Base-by-base conservation (phyloP, 164 flowering plant species). In the Kingdonia uniflora region DNA sequence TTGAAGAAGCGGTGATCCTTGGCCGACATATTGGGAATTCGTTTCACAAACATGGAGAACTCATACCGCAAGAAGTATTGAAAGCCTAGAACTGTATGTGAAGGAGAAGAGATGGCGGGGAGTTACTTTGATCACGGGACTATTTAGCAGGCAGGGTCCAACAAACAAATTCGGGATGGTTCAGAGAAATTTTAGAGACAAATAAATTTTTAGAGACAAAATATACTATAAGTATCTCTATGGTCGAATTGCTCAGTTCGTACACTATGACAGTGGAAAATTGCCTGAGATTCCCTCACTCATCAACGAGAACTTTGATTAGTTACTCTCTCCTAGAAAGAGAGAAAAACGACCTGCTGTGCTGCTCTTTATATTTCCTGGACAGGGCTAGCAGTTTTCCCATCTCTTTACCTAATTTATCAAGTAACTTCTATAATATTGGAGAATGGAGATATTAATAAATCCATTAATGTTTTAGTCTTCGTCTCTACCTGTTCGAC, bases 1-100 rank as follows among this genome's bases (percentile, higher is more conserved):
- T 66, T 25, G 70, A 66, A 50, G 70, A 66, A 39, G 70, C 62
- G 2, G 58, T 66, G 1, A 44, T 66, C 15, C 43, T 66, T 2
- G 70, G 40, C 11, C 51, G 60, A 11, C 54, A 55, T 14, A 51
- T 65, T 0, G 65, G 60, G 20, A 50, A 50, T 6, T 42, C 45
- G 1, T 26, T 50, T 17, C 20, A 15, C 15, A 24, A 42, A 13
- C 43, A 59, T 24, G 45, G 63, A 1, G 13, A 4, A 19, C 40
- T 48, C 51, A 5, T 35, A n/a, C 4, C 37, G 7, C 22, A 21
- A 15, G 59, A 59, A 3, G 20, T 25, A 0, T 24, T 6, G 39
- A 46, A 37, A 43, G 57, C 42, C 13, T 64, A 23, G 19, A 58
- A 37, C 51, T 23, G 42, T 65, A 60, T 23, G 57, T 39, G 11